Conservation (phyloP, 257 asterid species). For the Forsythia viridissima region DNA sequence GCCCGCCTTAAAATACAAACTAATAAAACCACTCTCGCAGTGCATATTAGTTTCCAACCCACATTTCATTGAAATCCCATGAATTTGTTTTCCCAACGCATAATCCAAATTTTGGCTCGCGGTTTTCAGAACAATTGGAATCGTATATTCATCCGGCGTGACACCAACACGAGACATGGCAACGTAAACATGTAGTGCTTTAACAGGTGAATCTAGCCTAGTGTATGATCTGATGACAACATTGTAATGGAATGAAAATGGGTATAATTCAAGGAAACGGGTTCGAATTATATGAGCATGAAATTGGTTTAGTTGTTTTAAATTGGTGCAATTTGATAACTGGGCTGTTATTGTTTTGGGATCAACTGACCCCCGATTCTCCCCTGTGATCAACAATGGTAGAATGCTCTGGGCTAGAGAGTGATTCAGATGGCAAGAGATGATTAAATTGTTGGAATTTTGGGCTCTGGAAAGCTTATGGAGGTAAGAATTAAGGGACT, state of each 20-base stretch:
- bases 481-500: neutral
- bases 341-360: slow-evolving; percentile 43
- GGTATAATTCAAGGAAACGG: slow-evolving; percentile 49
- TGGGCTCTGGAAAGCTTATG: neutral
- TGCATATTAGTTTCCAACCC: slow-evolving; percentile 60
- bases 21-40: slow-evolving; percentile 78
- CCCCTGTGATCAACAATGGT: neutral
- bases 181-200: slow-evolving; percentile 52
- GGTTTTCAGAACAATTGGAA: slow-evolving; percentile 69
- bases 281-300: slow-evolving; percentile 53
- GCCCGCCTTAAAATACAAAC: slow-evolving; percentile 55
- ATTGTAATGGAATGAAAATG: slow-evolving; percentile 68
- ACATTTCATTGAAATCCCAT: slow-evolving; percentile 49
- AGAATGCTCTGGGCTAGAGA: slow-evolving; percentile 7
- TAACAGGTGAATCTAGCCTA: slow-evolving; percentile 55
- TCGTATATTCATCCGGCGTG: slow-evolving; percentile 60
- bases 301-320: slow-evolving; percentile 54
- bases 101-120: slow-evolving; percentile 39
- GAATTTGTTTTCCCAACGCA: slow-evolving; percentile 44
- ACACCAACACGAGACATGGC: slow-evolving; percentile 64
- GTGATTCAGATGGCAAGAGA: slow-evolving; percentile 24
- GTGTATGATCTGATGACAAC: slow-evolving; percentile 65
- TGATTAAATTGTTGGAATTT: neutral
- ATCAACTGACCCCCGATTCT: neutral
- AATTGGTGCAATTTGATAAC: slow-evolving; percentile 49